phyloP scores from a whole-genome alignment of 192 early-diverging fungal genomes.

The Entomortierella parvispora region DNA sequence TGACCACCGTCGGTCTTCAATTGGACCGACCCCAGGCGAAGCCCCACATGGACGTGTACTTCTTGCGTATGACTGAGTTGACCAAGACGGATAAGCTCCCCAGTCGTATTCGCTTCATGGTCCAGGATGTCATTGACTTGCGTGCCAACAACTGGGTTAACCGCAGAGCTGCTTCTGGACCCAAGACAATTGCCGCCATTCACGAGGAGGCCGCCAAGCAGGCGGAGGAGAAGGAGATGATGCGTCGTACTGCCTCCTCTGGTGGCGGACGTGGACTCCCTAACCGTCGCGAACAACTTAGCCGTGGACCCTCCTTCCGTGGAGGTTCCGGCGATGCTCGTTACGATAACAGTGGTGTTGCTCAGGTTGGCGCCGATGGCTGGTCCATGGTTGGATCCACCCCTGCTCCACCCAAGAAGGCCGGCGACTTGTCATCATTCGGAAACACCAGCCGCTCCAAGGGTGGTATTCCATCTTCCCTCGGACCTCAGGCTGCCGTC shows the following conservation, averaged over 20 bases:
- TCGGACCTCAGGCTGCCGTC: constrained; percentile 64
- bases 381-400: constrained; percentile 71
- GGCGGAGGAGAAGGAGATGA: constrained; percentile 78
- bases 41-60: constrained; percentile 84
- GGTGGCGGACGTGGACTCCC: constrained; percentile 70
- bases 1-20: constrained; percentile 88
- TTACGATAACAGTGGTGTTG: constrained; percentile 41
- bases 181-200: constrained; percentile 94
- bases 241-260: constrained; percentile 72
- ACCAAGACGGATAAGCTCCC: constrained; percentile 71
- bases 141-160: constrained; percentile 82
- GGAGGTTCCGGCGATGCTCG: constrained; percentile 53
- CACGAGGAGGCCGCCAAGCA: constrained; percentile 79
- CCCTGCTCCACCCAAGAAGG: constrained; percentile 60
- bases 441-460: constrained; percentile 75
- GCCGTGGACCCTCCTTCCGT: constrained; percentile 68
- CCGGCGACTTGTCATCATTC: constrained; percentile 80
- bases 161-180: constrained; percentile 71
- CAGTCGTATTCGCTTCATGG: constrained; percentile 94
- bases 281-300: constrained; percentile 69
- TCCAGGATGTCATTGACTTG: constrained; percentile 89
- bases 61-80: constrained; percentile 85
- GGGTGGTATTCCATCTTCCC: constrained; percentile 51
- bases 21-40: constrained; percentile 68
- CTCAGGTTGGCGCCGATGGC: constrained; percentile 71